Evolutionary conservation across 352 stramenopile genomes (phyloP).

Genomic region (Phytophthora pini): DNA sequence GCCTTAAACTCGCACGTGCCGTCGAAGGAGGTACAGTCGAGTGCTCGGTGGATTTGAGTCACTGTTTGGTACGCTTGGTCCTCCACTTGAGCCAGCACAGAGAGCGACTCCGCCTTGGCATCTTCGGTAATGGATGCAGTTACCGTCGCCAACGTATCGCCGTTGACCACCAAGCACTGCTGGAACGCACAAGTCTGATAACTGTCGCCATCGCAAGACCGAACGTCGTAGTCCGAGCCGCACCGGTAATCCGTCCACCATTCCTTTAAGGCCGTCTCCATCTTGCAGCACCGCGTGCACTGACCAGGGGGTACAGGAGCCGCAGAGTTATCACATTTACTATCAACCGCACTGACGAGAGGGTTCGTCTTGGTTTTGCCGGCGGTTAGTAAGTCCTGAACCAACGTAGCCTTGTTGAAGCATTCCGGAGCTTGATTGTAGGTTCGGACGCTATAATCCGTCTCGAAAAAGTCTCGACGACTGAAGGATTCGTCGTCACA

Average conservation of each 20-base stretch:
- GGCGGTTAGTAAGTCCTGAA: constrained; percentile 32
- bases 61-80: constrained; percentile 49
- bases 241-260: constrained; percentile 74
- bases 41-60: constrained; percentile 67
- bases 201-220: constrained; percentile 43
- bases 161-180: constrained; percentile 66
- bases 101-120: constrained; percentile 37
- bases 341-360: constrained; percentile 15
- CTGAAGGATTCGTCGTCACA: constrained; percentile 54
- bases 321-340: constrained; percentile 31
- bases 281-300: constrained; percentile 60
- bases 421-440: constrained; percentile 35
- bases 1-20: constrained; percentile 42
- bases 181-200: constrained; percentile 43
- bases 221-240: constrained; percentile 48
- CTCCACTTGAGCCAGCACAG: constrained; percentile 45
- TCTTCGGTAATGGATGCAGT: constrained; percentile 37
- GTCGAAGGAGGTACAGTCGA: constrained; percentile 57
- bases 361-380: constrained; percentile 42
- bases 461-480: constrained; percentile 52
- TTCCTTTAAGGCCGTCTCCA: constrained; percentile 56
- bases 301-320: constrained; percentile 36
- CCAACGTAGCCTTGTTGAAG: constrained; percentile 36
- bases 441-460: constrained; percentile 17
- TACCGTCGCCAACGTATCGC: constrained; percentile 51